These are phyloP conservation scores for Lactifluus echinatus DNA, from an alignment of 768 basidiomycete genomes.

Conservation along the genomic window DNA sequence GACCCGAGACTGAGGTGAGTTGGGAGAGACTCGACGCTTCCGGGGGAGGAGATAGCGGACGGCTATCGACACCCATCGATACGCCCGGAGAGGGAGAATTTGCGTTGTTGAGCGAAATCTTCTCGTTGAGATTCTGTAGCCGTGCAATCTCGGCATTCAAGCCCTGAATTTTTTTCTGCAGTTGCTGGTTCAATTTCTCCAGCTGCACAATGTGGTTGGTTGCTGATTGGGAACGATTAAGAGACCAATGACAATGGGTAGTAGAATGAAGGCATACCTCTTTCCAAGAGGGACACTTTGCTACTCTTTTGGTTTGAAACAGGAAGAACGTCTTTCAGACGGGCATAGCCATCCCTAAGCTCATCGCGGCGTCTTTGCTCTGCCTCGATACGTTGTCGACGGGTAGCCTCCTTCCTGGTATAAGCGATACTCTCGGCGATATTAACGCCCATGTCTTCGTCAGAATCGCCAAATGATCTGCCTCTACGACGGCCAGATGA, in stretches of 20 bases:
- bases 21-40: constrained; percentile 40
- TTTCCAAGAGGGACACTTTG: constrained; percentile 81
- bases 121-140: constrained; percentile 71
- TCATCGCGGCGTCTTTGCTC: constrained; percentile 85
- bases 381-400: constrained; percentile 81
- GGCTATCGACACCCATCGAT: constrained; percentile 34
- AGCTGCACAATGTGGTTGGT: constrained; percentile 70
- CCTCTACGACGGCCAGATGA: constrained; percentile 61
- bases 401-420: constrained; percentile 75
- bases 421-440: constrained; percentile 66
- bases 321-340: constrained; percentile 80
- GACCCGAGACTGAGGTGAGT: constrained; percentile 48
- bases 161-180: constrained; percentile 56
- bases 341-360: constrained; percentile 81
- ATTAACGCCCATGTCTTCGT: constrained; percentile 54
- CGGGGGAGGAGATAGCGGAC: constrained; percentile 58
- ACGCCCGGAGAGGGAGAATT: constrained; percentile 45
- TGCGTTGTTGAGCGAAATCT: constrained; percentile 62
- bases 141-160: constrained; percentile 64
- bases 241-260: background rate
- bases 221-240: constrained; percentile 34
- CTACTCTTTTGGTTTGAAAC: constrained; percentile 86
- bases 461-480: constrained; percentile 65
- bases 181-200: constrained; percentile 62
- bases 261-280: constrained; percentile 43